Base-by-base conservation (phyloP, 495 filamentous ascomycete genomes). In the Recurvomyces mirabilis region DNA sequence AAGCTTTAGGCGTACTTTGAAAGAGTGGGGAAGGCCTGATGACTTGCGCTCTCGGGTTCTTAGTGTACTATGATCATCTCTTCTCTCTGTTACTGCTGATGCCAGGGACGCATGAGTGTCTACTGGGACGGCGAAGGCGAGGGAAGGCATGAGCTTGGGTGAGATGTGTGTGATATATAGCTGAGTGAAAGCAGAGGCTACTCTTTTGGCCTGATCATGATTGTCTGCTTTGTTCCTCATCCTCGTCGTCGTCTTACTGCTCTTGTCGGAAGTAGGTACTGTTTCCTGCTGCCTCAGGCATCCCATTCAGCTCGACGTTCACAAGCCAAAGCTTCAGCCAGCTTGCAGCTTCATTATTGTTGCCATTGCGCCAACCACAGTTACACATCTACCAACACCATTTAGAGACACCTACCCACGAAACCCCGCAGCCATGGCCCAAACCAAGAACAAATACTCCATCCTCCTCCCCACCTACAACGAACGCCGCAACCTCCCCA, bases 401-500 rank as follows among this genome's bases (percentile, higher is more conserved):
- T 19, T 11, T n/a, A n/a, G n/a, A n/a, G n/a, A n/a, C n/a, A n/a
- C n/a, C n/a, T n/a, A n/a, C n/a, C n/a, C n/a, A n/a, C n/a, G n/a
- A n/a, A n/a, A n/a, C n/a, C n/a, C n/a, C n/a, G n/a, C 39, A 13
- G 37, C 57, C 39, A 73, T 70, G 62, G 60, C 68, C 30, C 58
- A 62, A 38, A 9, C 25, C n/a, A 66, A 66, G 52, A 68, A 87
- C 76, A 88, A 93, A 64, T 98, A 94, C 74, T 88, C 88, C 49
- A 81, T 96, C 63, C 87, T 96, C 61, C 77, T 98, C 45, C 91
- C 91, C 31, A 98, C 91, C 50, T 98, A 94, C 74, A 96, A 98
- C 58, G 93, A 98, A 72, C 85, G 91, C 61, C 78, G 76, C 54
- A 98, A 98, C 71, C 77, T 98, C 56, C 91, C 93, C 57, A 87